A percentile compares a stretch with the other conserved stretches of the same genome.
phyloP scores from a whole-genome alignment of 805 yeast genomes.

The Hemisphaericaspora nanyangensis region DNA sequence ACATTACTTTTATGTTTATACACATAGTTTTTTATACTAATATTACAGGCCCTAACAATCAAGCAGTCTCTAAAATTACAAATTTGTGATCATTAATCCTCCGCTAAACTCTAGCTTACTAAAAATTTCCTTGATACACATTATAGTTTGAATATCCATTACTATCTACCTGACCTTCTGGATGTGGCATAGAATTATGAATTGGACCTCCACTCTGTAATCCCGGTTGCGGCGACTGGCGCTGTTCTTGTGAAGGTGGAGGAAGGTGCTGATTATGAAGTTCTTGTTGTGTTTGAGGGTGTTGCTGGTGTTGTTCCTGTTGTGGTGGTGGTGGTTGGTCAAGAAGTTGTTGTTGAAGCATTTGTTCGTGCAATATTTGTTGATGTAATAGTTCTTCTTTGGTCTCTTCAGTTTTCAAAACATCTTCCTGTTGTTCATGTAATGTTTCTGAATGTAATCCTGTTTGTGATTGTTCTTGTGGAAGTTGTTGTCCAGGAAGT shows the following conservation, averaged over 20 bases:
- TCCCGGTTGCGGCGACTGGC: slow-evolving; percentile 7
- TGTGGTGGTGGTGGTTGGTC: slow-evolving; percentile 10
- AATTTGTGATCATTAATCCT: not conserved
- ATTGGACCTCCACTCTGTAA: not conserved
- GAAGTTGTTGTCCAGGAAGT: slow-evolving; percentile 1
- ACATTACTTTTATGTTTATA: too few relatives aligned
- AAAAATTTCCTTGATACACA: slow-evolving; percentile 1
- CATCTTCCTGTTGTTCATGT: not conserved
- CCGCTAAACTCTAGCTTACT: too few relatives aligned
- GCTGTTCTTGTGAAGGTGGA: slow-evolving; percentile 4
- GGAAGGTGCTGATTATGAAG: slow-evolving; percentile 5
- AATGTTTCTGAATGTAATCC: not conserved
- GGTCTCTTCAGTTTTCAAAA: slow-evolving; percentile 6
- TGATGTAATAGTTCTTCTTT: slow-evolving; percentile 9
- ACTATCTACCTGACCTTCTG: not conserved
- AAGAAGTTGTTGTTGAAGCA: slow-evolving; percentile 13
- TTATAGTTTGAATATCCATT: slow-evolving; percentile 1
- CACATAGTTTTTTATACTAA: too few relatives aligned
- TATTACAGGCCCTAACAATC: too few relatives aligned
- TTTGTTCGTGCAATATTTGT: slow-evolving; percentile 13
- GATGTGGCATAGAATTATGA: not conserved
- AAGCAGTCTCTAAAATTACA: not conserved
- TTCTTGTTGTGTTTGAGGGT: slow-evolving; percentile 6
- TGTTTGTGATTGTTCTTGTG: slow-evolving; percentile 3
- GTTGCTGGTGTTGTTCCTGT: slow-evolving; percentile 7